These are phyloP conservation scores for Phytophthora hybrid DNA, from an alignment of 352 stramenopile genomes.

Conservation along the genomic window DNA sequence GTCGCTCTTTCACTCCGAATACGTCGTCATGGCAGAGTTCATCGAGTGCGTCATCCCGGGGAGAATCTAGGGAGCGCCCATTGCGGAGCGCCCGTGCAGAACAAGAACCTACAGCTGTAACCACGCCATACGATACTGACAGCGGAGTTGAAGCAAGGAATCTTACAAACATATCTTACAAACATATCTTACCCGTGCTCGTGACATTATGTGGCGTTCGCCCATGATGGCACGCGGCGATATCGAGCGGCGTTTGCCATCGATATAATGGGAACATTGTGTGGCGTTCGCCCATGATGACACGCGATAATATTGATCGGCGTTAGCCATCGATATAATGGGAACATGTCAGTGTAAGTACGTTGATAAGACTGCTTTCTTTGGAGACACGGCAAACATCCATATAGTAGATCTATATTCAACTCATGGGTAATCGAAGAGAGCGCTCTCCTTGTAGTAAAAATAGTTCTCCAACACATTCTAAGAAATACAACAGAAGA, in stretches of 20 bases:
- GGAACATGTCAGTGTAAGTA: neutral
- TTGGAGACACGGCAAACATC: neutral
- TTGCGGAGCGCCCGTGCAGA: neutral
- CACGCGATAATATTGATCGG: neutral
- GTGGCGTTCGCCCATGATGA: too few relatives aligned
- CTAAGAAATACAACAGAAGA: neutral
- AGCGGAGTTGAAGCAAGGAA: neutral
- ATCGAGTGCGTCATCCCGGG: slow-evolving; percentile 34
- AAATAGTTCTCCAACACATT: neutral
- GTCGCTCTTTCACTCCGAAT: slow-evolving; percentile 45
- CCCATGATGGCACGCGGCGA: too few relatives aligned
- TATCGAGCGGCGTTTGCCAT: too few relatives aligned
- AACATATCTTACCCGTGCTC: too few relatives aligned
- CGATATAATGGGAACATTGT: too few relatives aligned
- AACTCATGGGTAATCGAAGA: neutral
- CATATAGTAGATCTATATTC: neutral
- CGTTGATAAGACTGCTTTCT: neutral
- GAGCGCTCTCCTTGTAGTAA: neutral
- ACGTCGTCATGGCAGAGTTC: slow-evolving; percentile 42
- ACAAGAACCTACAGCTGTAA: neutral
- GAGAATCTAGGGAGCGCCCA: neutral
- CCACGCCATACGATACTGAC: neutral
- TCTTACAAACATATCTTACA: too few relatives aligned
- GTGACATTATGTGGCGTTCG: neutral
- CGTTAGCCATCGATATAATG: neutral